A percentile compares a stretch with the other conserved stretches of the same genome.
Conservation (phyloP, 106 monocot species). For the Phalaenopsis equestris region DNA sequence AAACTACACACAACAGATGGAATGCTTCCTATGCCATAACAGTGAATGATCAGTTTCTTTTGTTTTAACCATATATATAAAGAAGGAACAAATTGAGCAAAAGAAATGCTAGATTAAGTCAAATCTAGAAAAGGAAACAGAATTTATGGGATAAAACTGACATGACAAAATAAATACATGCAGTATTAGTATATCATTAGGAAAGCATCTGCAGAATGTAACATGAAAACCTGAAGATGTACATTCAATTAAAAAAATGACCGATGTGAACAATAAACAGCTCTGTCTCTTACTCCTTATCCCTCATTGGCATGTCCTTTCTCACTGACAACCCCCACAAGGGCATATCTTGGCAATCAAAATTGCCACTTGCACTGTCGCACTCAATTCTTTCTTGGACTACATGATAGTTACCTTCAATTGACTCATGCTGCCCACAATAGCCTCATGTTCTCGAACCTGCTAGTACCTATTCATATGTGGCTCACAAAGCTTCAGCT, state of each 20-base stretch:
- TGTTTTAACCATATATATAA: not conserved
- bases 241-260: not conserved
- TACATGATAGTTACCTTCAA: too few species aligned
- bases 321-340: too few species aligned
- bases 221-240: not conserved
- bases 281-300: too few species aligned
- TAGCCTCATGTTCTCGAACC: too few species aligned
- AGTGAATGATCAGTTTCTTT: not conserved
- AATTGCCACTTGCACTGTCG: too few species aligned
- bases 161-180: not conserved
- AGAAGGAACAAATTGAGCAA: not conserved
- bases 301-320: too few species aligned
- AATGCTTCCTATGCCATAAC: not conserved
- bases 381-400: too few species aligned
- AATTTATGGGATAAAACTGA: not conserved
- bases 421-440: too few species aligned
- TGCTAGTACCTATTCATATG: too few species aligned
- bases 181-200: not conserved
- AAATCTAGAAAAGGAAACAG: not conserved
- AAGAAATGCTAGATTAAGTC: not conserved
- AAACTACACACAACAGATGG: not conserved
- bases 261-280: not conserved
- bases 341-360: too few species aligned
- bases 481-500: too few species aligned
- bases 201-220: not conserved